Conservation (phyloP, 176 grass and related monocot genomes). For the Aegilops bicornis region DNA sequence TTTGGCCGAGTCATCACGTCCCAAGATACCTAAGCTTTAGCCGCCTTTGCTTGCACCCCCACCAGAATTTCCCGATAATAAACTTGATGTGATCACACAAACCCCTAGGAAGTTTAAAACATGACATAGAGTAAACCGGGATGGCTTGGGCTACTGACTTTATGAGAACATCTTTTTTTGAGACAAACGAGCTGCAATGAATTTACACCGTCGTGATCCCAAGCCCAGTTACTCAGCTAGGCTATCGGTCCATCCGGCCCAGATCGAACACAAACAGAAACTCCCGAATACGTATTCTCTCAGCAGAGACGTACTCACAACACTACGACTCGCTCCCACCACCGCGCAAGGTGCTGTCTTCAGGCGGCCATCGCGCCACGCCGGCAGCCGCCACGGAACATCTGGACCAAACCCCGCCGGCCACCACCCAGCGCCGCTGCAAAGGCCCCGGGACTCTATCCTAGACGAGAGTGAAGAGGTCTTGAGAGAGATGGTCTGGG, state of each 20-base stretch:
- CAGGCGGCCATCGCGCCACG: not conserved
- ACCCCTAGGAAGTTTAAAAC: too few species aligned
- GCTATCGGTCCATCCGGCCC: not conserved
- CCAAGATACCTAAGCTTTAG: too few species aligned
- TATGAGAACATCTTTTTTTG: too few species aligned
- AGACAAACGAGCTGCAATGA: not conserved
- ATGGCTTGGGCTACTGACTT: too few species aligned
- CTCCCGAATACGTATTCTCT: not conserved
- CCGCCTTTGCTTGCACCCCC: too few species aligned
- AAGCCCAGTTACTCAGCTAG: not conserved
- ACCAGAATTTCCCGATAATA: too few species aligned
- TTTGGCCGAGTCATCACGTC: too few species aligned
- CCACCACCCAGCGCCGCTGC: not conserved
- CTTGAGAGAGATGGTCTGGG: constrained; percentile 68
- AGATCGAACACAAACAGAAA: not conserved
- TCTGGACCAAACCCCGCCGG: not conserved
- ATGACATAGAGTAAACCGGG: too few species aligned
- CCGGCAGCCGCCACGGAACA: constrained; percentile 28
- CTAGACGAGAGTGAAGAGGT: not conserved
- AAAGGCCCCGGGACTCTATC: not conserved
- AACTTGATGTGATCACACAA: too few species aligned
- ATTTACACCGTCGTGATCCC: not conserved
- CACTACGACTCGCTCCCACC: not conserved
- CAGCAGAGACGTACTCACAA: not conserved
- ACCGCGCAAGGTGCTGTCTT: not conserved